Evolutionary conservation across 1,284 basidiomycete species (phyloP), one percentile per base, ranked within the genome.

Genomic region (Cerioporus squamosus): DNA sequence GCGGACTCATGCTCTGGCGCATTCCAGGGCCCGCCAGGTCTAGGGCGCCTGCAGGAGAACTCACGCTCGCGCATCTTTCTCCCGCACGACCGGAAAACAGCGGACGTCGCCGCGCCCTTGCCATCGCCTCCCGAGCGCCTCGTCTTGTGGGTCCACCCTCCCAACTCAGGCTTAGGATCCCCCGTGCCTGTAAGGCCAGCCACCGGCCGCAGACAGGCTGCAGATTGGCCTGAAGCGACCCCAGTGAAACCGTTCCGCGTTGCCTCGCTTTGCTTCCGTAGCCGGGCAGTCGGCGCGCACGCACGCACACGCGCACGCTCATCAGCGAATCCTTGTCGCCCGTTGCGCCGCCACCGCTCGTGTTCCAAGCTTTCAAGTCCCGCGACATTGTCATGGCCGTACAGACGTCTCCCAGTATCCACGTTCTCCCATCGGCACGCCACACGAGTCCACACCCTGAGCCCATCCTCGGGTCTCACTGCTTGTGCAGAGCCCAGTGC

Each of bases 81-180:
- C 48, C 54, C 42, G 52, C 47, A 26, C 61, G 42, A 59, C 61
- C 57, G 57, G 61, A 40, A 48, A 57, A 51, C 15, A 26, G 51
- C 54, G 47, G 55, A 24, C 29, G 45, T 29, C 46, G 14, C 44
- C 43, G 18, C 43, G 36, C 22, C 40, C 20, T 36, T 14, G 20
- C 33, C 33, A 36, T 36, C 10, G 26, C 14, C 33, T 36, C 33
- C 29, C 33, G 14, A 36, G 33, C 33, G 33, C 33, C 39, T 51
- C 24, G 23, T 24, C 9, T 45, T 56, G 55, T 56, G 55, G 55
- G 55, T 56, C 55, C 48, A 23, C 23, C 22, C 22, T 39, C 40
- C 38, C 39, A 42, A 31, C 39, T 55, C 36, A 14, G 47, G 47
- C 47, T 2, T 38, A 38, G 33, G 47, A 15, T 8, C 3, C 20